A percentile compares a stretch with the other conserved stretches of the same genome.
Conservation (phyloP, 2,329 filamentous ascomycete species). For the Cyphellophora europaea region DNA sequence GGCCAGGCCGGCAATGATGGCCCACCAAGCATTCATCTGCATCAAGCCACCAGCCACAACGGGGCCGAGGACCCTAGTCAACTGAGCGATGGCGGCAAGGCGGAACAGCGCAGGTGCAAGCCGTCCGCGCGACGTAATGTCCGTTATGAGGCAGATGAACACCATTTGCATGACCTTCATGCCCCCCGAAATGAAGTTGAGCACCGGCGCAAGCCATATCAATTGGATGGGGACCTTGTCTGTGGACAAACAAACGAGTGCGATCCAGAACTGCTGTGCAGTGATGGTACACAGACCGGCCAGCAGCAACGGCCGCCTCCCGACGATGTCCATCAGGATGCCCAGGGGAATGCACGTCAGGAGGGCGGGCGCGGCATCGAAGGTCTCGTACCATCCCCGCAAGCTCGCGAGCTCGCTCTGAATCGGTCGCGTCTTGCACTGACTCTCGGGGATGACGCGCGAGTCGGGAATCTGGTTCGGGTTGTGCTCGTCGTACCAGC, state of each 20-base stretch:
- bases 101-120: slow-evolving; percentile 33
- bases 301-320: slow-evolving; percentile 36
- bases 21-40: slow-evolving; percentile 30
- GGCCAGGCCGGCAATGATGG: slow-evolving; percentile 26
- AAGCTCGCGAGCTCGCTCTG: slow-evolving; percentile 41
- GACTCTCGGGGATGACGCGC: slow-evolving; percentile 35
- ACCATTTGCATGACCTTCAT: slow-evolving; percentile 38
- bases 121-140: slow-evolving; percentile 38
- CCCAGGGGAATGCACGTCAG: slow-evolving; percentile 41
- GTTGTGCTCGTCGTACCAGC: slow-evolving; percentile 33
- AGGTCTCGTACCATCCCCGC: slow-evolving; percentile 41
- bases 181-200: slow-evolving; percentile 38
- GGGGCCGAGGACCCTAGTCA: slow-evolving; percentile 25
- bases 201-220: slow-evolving; percentile 38
- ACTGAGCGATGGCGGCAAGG: slow-evolving; percentile 29
- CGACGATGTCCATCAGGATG: slow-evolving; percentile 37
- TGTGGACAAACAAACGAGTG: slow-evolving; percentile 27
- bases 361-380: slow-evolving; percentile 33
- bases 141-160: slow-evolving; percentile 41
- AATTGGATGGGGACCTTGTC: slow-evolving; percentile 34
- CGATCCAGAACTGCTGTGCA: slow-evolving; percentile 12
- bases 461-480: slow-evolving; percentile 31
- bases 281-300: slow-evolving; percentile 25
- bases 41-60: slow-evolving; percentile 30
- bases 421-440: slow-evolving; percentile 40